A percentile compares a stretch with the other conserved stretches of the same genome.
phyloP scores from a whole-genome alignment of 257 asterid species.

The Galeopsis tetrahit region DNA sequence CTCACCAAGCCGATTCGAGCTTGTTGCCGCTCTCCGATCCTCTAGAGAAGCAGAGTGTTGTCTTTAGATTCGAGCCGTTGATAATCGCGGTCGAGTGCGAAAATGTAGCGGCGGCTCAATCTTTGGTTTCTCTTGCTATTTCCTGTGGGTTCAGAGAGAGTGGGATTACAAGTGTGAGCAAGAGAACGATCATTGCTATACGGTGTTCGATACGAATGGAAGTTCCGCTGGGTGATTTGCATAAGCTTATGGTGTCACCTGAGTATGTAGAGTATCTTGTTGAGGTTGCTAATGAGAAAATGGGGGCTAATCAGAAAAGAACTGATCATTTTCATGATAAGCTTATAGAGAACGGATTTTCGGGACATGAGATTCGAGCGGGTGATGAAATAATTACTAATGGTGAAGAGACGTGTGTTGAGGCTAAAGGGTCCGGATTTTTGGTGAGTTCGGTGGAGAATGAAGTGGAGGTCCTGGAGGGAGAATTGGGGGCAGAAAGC shows the following conservation, averaged over 20 bases:
- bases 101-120: slow-evolving; percentile 66
- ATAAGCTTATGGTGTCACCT: slow-evolving; percentile 63
- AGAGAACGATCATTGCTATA: slow-evolving; percentile 77
- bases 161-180: slow-evolving; percentile 84
- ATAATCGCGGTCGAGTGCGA: slow-evolving; percentile 88
- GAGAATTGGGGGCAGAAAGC: slow-evolving; percentile 40
- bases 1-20: slow-evolving; percentile 3
- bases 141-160: slow-evolving; percentile 93
- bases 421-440: slow-evolving; percentile 31
- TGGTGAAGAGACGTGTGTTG: slow-evolving; percentile 36
- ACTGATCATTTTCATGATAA: slow-evolving; percentile 59
- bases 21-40: slow-evolving; percentile 27
- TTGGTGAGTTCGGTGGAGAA: slow-evolving; percentile 38
- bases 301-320: slow-evolving; percentile 78
- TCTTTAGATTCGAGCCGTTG: slow-evolving; percentile 88
- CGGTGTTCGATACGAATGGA: slow-evolving; percentile 91
- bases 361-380: slow-evolving; percentile 22
- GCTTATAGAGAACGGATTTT: slow-evolving; percentile 60
- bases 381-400: slow-evolving; percentile 33
- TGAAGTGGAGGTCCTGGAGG: slow-evolving; percentile 38
- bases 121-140: slow-evolving; percentile 76
- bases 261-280: slow-evolving; percentile 78
- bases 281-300: slow-evolving; percentile 80
- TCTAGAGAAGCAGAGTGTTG: slow-evolving; percentile 40
- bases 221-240: slow-evolving; percentile 74